A percentile compares a stretch with the other conserved stretches of the same genome.
Evolutionary conservation across 148 eudicot species (phyloP).

Genomic region (Chenopodium album): DNA sequence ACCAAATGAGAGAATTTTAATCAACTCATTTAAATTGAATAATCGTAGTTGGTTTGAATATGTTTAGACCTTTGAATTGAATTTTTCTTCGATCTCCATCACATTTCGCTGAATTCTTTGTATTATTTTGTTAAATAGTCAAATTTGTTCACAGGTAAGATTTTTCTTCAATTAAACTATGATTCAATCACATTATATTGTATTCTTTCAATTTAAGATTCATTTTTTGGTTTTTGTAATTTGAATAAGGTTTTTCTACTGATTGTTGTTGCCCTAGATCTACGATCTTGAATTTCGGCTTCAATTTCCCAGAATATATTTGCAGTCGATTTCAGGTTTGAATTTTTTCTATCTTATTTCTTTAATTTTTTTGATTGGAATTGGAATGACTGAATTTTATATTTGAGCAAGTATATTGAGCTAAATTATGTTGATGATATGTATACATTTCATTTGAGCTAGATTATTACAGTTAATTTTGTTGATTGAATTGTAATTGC

Average conservation of each 20-base stretch:
- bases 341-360: neutral
- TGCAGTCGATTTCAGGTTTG: neutral
- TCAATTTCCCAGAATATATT: neutral
- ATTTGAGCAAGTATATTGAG: neutral
- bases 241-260: neutral
- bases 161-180: neutral
- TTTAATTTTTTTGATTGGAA: neutral
- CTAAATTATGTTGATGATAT: neutral
- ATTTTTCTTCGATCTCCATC: neutral
- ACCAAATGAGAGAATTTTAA: neutral
- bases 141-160: neutral
- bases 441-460: neutral
- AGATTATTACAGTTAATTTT: neutral
- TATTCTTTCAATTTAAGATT: neutral
- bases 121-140: neutral
- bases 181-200: neutral
- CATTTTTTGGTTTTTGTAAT: neutral
- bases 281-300: neutral
- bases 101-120: neutral
- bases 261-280: conserved; percentile 5
- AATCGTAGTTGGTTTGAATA: neutral
- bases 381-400: neutral
- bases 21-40: neutral
- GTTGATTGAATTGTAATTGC: neutral
- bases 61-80: neutral